phyloP scores from a whole-genome alignment of 176 grass and related monocot species.

The Bromus sterilis region DNA sequence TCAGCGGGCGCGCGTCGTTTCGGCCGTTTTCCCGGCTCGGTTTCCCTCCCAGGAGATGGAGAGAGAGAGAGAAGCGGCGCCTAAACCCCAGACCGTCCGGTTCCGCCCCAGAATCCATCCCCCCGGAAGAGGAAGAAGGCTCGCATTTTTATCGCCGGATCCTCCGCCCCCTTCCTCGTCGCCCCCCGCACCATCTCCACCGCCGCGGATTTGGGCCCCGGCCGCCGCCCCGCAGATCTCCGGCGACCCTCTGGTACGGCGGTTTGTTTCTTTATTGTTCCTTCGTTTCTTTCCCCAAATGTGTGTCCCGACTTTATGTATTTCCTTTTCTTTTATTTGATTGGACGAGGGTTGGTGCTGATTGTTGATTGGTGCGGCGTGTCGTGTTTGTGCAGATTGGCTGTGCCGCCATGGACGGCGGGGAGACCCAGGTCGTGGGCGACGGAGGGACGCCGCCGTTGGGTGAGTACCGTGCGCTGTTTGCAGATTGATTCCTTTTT shows the following conservation, averaged over 20 bases:
- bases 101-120: not conserved
- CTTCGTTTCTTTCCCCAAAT: not conserved
- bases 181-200: too few species aligned
- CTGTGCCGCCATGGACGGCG: not conserved
- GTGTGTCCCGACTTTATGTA: not conserved
- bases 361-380: not conserved
- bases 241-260: not conserved
- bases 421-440: conserved; percentile 10
- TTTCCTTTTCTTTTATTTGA: not conserved
- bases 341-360: not conserved
- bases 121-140: not conserved
- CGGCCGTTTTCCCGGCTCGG: not conserved
- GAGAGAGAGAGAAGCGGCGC: not conserved
- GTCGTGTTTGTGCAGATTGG: not conserved
- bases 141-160: conserved; percentile 10
- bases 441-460: conserved; percentile 9
- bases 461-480: not conserved
- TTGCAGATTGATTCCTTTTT: not conserved
- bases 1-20: not conserved
- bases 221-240: not conserved
- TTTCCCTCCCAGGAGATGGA: not conserved
- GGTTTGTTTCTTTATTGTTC: not conserved
- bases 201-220: not conserved
- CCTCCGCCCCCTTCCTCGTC: not conserved
- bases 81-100: not conserved